Evolutionary conservation across 306 rosid species (phyloP).

Genomic region (Dicorynia guianensis): DNA sequence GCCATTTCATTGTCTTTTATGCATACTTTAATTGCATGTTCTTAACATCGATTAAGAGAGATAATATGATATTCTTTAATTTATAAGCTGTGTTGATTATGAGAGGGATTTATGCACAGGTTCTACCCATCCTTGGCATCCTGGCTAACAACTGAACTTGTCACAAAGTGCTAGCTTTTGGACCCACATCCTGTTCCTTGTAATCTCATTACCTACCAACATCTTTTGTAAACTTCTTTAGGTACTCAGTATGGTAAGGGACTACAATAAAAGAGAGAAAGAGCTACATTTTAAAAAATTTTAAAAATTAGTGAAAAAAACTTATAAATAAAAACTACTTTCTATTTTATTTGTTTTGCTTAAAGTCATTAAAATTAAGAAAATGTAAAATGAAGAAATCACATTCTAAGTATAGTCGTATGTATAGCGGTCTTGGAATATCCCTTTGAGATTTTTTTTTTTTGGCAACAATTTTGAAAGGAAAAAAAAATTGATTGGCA

Average conservation of each 20-base stretch:
- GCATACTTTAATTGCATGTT: slow-evolving; percentile 19
- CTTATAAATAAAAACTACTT: no score
- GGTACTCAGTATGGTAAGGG: no score
- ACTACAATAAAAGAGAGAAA: no score
- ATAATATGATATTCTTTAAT: background rate
- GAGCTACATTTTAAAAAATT: no score
- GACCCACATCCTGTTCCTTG: background rate
- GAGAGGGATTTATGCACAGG: slow-evolving; percentile 2
- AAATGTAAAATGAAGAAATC: no score
- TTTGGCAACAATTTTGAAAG: background rate
- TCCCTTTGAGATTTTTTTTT: background rate
- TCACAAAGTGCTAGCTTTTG: background rate
- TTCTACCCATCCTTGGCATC: slow-evolving; percentile 37
- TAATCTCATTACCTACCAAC: background rate
- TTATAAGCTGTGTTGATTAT: slow-evolving; percentile 23
- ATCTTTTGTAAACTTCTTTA: background rate
- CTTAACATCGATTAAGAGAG: slow-evolving; percentile 16
- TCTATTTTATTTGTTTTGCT: no score
- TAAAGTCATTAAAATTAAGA: no score
- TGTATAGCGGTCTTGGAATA: background rate
- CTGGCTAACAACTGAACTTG: background rate
- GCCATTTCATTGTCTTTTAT: slow-evolving; percentile 62
- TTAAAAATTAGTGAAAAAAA: no score
- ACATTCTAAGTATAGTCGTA: no score
- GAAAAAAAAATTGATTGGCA: background rate